These are phyloP conservation scores for Suhomyces emberorum DNA, from an alignment of 805 yeast species.

Conservation along the genomic window DNA sequence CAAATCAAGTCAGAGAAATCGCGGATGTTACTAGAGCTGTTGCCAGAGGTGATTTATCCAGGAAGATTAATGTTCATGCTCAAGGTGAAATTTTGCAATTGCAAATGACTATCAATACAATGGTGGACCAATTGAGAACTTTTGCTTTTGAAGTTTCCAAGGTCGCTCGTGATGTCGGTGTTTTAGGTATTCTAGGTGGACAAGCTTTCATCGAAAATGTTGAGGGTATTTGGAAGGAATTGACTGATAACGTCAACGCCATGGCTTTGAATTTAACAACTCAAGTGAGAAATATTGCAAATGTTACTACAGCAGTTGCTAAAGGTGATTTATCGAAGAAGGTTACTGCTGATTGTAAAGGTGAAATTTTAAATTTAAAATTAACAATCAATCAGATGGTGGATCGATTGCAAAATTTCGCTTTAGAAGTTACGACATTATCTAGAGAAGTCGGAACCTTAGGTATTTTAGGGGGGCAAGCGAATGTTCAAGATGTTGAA, in stretches of 20 bases:
- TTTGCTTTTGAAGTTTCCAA: conserved; percentile 85
- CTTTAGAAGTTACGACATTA: conserved; percentile 44
- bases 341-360: conserved; percentile 83
- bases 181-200: conserved; percentile 84
- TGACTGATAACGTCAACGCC: conserved; percentile 84
- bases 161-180: conserved; percentile 88
- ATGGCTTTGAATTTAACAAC: conserved; percentile 87
- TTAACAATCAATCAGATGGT: conserved; percentile 50
- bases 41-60: conserved; percentile 78
- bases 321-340: conserved; percentile 77
- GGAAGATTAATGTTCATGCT: conserved; percentile 85
- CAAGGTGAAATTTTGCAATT: conserved; percentile 85
- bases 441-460: conserved; percentile 47
- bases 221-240: conserved; percentile 84
- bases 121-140: conserved; percentile 81
- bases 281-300: conserved; percentile 84
- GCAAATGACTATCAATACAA: conserved; percentile 82
- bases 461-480: conserved; percentile 50
- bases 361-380: conserved; percentile 48
- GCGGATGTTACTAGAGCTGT: conserved; percentile 89
- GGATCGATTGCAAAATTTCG: conserved; percentile 48
- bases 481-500: conserved; percentile 49
- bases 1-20: conserved; percentile 69
- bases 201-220: conserved; percentile 78
- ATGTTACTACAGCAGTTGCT: conserved; percentile 85